phyloP scores from a whole-genome alignment of 352 stramenopile genomes.

The Phytophthora cryptogea region DNA sequence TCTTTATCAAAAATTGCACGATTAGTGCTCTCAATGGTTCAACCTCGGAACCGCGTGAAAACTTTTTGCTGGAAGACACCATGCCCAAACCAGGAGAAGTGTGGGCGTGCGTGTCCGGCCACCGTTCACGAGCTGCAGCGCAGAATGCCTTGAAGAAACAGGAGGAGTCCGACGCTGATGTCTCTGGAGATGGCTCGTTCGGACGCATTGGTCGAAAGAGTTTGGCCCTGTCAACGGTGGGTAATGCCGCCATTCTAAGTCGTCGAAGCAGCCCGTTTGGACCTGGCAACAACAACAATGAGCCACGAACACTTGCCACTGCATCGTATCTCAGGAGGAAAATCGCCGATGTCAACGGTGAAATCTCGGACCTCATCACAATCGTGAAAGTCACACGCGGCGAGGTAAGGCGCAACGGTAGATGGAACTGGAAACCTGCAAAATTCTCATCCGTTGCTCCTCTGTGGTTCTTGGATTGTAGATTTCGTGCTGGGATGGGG shows the following conservation, averaged over 20 bases:
- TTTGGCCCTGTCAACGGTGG: slow-evolving; percentile 25
- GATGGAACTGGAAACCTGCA: not conserved
- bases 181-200: slow-evolving; percentile 4
- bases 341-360: slow-evolving; percentile 44
- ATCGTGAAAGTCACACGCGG: slow-evolving; percentile 74
- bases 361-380: slow-evolving; percentile 74
- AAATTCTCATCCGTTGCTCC: slow-evolving; percentile 4
- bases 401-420: slow-evolving; percentile 37
- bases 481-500: slow-evolving; percentile 75
- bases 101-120: slow-evolving; percentile 67
- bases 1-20: slow-evolving; percentile 65
- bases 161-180: slow-evolving; percentile 12
- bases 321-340: slow-evolving; percentile 48
- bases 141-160: slow-evolving; percentile 40
- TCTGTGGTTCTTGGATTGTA: slow-evolving; percentile 15
- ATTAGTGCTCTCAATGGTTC: slow-evolving; percentile 53
- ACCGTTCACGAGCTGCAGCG: slow-evolving; percentile 45
- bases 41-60: slow-evolving; percentile 44
- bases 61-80: slow-evolving; percentile 71
- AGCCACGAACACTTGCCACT: slow-evolving; percentile 39
- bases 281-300: slow-evolving; percentile 21
- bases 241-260: slow-evolving; percentile 32
- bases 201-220: slow-evolving; percentile 22
- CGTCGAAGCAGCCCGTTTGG: slow-evolving; percentile 40
- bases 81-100: slow-evolving; percentile 82